phyloP scores from a whole-genome alignment of 441 rosid species.

The Capsella rubella region DNA sequence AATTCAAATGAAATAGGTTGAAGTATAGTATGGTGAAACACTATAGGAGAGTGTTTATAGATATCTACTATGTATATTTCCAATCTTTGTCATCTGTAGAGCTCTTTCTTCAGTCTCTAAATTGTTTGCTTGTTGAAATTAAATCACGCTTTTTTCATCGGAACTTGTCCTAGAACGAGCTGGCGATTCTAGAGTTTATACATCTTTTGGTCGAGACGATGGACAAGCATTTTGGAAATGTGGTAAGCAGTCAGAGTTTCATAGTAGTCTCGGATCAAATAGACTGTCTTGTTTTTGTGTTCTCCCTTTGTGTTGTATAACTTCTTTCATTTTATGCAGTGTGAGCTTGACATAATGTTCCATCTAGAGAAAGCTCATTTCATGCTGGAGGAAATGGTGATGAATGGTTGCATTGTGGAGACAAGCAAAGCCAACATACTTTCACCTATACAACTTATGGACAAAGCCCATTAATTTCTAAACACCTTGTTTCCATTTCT shows the following conservation, averaged over 20 bases:
- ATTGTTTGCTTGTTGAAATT: slow-evolving; percentile 23
- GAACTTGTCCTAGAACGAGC: slow-evolving; percentile 66
- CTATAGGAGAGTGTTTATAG: background rate
- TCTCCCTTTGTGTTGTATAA: background rate
- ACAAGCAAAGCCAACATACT: slow-evolving; percentile 88
- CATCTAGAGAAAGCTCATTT: slow-evolving; percentile 98
- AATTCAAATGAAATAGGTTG: background rate
- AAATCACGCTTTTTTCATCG: background rate
- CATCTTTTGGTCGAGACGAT: slow-evolving; percentile 94
- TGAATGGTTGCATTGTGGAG: slow-evolving; percentile 93
- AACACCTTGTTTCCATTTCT: background rate
- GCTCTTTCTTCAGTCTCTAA: background rate
- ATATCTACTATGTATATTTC: background rate
- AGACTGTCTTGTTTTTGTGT: slow-evolving; percentile 3
- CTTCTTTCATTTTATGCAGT: slow-evolving; percentile 46
- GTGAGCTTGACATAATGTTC: slow-evolving; percentile 97
- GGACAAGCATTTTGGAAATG: slow-evolving; percentile 95
- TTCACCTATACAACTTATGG: slow-evolving; percentile 82
- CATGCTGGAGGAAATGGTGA: slow-evolving; percentile 96
- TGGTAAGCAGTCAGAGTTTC: slow-evolving; percentile 56
- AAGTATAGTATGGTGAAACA: background rate
- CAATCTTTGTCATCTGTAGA: too few species aligned
- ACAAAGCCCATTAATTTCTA: slow-evolving; percentile 48
- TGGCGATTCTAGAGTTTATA: slow-evolving; percentile 92
- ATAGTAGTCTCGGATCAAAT: slow-evolving; percentile 6